Percentiles rank a stretch among this genome's conserved stretches.
phyloP scores from a whole-genome alignment of 192 early-diverging fungal genomes.

The Chytriomyces hyalinus region DNA sequence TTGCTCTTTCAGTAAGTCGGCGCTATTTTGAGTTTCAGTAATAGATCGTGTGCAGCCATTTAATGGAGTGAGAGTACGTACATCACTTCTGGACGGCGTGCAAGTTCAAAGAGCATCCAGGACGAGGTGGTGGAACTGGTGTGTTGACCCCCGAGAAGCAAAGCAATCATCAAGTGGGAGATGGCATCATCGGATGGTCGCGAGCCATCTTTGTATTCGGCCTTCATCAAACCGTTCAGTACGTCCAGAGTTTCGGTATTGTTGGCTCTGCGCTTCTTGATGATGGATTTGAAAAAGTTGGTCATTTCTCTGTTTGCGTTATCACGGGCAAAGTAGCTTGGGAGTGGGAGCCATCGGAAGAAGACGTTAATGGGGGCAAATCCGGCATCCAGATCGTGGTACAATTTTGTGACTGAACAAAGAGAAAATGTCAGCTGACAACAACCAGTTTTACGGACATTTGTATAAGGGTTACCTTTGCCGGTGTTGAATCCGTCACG shows the following conservation, averaged over 20 bases:
- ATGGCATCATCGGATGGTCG: constrained; percentile 80
- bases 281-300: constrained; percentile 77
- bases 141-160: constrained; percentile 98
- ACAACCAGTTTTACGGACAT: too few species aligned
- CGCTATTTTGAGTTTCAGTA: constrained; percentile 31
- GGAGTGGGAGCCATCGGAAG: constrained; percentile 90
- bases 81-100: constrained; percentile 73
- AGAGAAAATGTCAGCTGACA: not conserved
- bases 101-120: constrained; percentile 90
- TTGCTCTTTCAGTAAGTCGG: constrained; percentile 76
- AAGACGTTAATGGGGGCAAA: constrained; percentile 95
- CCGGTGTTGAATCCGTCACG: constrained; percentile 74
- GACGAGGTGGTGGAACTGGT: constrained; percentile 89
- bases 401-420: constrained; percentile 80
- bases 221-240: constrained; percentile 81
- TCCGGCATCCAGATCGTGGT: constrained; percentile 92
- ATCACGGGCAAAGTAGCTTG: constrained; percentile 84
- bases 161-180: constrained; percentile 96
- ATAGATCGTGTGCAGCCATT: not conserved
- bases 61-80: constrained; percentile 31
- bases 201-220: constrained; percentile 88
- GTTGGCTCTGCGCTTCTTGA: constrained; percentile 71
- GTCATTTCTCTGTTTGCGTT: constrained; percentile 83
- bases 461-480: constrained; percentile 12
- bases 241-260: constrained; percentile 63